phyloP scores from a whole-genome alignment of 805 yeast genomes.

The Saccharomyces mikatae region DNA sequence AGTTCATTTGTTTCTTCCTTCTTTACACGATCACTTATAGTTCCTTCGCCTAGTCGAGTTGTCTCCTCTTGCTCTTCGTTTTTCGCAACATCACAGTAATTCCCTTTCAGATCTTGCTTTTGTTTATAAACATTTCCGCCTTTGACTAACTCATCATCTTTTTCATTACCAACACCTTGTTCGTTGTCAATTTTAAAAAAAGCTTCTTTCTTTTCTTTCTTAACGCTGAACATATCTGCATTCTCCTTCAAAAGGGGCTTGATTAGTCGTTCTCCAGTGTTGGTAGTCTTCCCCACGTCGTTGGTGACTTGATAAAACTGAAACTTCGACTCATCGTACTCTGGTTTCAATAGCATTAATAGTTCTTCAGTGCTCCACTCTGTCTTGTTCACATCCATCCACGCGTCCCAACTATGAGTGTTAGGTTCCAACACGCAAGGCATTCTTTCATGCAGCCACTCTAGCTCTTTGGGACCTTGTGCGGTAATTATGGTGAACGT shows the following conservation, averaged over 20 bases:
- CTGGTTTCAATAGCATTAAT: slow-evolving; percentile 34
- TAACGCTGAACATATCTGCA: background rate
- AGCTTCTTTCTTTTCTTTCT: slow-evolving; percentile 1
- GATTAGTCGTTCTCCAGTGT: slow-evolving; percentile 34
- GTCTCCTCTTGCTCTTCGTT: background rate
- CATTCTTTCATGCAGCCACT: slow-evolving; percentile 71
- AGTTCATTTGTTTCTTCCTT: slow-evolving; percentile 1
- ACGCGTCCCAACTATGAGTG: slow-evolving; percentile 46
- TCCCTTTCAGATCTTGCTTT: slow-evolving; percentile 4
- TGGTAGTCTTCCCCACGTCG: slow-evolving; percentile 56
- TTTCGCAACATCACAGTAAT: background rate
- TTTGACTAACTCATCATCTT: background rate
- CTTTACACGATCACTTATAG: background rate
- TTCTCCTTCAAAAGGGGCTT: slow-evolving; percentile 23
- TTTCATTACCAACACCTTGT: background rate
- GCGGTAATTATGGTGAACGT: slow-evolving; percentile 71
- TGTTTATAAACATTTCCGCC: slow-evolving; percentile 5
- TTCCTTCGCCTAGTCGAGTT: background rate
- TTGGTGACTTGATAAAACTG: slow-evolving; percentile 48
- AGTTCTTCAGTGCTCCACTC: slow-evolving; percentile 36
- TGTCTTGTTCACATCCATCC: slow-evolving; percentile 44
- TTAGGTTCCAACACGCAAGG: slow-evolving; percentile 64
- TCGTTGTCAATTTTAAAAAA: background rate
- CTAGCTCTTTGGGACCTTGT: slow-evolving; percentile 50
- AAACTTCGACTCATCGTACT: slow-evolving; percentile 32